These are phyloP conservation scores for Buxus sempervirens DNA, from an alignment of 164 flowering plant genomes.

Conservation along the genomic window DNA sequence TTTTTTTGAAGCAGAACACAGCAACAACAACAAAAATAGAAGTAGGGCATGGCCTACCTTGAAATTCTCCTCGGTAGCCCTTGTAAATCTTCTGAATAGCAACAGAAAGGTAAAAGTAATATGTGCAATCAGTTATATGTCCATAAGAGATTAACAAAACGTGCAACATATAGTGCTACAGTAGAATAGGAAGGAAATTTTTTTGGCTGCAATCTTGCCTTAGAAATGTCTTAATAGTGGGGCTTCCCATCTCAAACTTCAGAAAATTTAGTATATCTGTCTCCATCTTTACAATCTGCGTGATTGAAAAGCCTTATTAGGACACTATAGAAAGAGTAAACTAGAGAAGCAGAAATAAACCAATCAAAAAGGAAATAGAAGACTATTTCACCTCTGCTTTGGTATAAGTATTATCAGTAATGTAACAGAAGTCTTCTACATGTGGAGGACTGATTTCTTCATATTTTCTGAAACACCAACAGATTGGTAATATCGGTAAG, in stretches of 20 bases:
- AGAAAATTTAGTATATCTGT: constrained; percentile 47
- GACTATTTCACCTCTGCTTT: constrained; percentile 49
- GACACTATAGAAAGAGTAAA: neutral
- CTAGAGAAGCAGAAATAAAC: neutral
- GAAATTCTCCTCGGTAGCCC: constrained; percentile 44
- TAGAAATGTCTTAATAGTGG: constrained; percentile 60
- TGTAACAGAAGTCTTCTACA: constrained; percentile 77
- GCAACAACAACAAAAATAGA: neutral
- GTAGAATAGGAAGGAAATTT: neutral
- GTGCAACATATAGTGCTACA: neutral
- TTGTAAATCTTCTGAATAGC: constrained; percentile 52
- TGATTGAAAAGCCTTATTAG: neutral
- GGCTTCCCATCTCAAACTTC: constrained; percentile 61
- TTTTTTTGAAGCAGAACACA: neutral
- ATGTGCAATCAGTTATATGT: constrained; percentile 10
- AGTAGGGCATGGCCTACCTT: constrained; percentile 30
- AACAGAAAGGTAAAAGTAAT: neutral
- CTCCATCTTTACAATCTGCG: constrained; percentile 66
- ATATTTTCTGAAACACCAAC: constrained; percentile 53
- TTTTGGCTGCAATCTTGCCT: constrained; percentile 30
- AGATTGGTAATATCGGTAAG: neutral
- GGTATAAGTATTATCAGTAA: constrained; percentile 84
- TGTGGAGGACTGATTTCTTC: constrained; percentile 90
- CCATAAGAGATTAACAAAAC: neutral
- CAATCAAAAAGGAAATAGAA: neutral